Evolutionary conservation across 2,329 filamentous ascomycete species (phyloP).

Genomic region (Diaporthe helianthi): DNA sequence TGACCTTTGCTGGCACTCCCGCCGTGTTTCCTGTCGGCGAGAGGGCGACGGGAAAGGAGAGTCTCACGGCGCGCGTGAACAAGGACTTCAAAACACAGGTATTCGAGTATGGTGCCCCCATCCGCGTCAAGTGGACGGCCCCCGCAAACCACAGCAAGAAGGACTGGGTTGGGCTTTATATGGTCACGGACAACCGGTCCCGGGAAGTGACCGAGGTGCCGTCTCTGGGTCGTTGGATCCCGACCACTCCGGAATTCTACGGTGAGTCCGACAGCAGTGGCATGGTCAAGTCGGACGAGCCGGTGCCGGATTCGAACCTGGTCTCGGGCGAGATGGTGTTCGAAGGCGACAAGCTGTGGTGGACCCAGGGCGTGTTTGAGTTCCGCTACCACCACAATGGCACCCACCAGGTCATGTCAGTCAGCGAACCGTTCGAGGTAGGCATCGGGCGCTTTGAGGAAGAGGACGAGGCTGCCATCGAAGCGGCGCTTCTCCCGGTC

Average conservation of each 20-base stretch:
- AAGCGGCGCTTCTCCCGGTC: slow-evolving; percentile 75
- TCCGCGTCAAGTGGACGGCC: slow-evolving; percentile 89
- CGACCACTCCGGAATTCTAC: slow-evolving; percentile 78
- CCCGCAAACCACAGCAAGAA: slow-evolving; percentile 85
- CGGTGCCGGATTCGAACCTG: slow-evolving; percentile 61
- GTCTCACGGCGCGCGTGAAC: slow-evolving; percentile 70
- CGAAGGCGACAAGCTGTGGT: slow-evolving; percentile 92
- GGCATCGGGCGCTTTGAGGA: slow-evolving; percentile 81
- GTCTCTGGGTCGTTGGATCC: slow-evolving; percentile 88
- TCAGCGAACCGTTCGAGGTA: slow-evolving; percentile 93
- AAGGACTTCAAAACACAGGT: slow-evolving; percentile 76
- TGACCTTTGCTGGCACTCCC: slow-evolving; percentile 74
- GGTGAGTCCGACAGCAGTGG: slow-evolving; percentile 79
- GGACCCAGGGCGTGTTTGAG: slow-evolving; percentile 95
- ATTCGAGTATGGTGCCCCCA: slow-evolving; percentile 88
- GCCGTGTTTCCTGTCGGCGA: slow-evolving; percentile 60
- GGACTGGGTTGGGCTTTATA: slow-evolving; percentile 97
- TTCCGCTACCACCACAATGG: slow-evolving; percentile 97
- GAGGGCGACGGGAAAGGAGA: slow-evolving; percentile 75
- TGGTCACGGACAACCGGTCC: slow-evolving; percentile 91
- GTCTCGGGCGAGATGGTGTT: slow-evolving; percentile 86
- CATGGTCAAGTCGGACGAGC: slow-evolving; percentile 73
- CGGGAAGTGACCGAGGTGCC: slow-evolving; percentile 84
- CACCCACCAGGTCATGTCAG: slow-evolving; percentile 90
- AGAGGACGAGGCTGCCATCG: slow-evolving; percentile 67